Evolutionary conservation across 2,329 filamentous ascomycete species (phyloP).

Genomic region (Arthrobotrys sinensis): DNA sequence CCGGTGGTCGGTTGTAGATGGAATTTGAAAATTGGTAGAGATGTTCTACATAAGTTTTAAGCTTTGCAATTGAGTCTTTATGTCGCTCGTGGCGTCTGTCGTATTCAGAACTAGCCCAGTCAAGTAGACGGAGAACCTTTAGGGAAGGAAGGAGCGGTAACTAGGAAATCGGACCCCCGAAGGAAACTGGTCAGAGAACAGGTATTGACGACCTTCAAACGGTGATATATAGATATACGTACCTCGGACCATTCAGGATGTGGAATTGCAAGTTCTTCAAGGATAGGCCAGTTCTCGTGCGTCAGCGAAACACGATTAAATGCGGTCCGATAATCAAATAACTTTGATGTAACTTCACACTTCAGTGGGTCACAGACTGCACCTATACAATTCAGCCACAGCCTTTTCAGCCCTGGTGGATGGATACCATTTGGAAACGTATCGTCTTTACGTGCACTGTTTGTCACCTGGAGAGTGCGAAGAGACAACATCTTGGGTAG

Average conservation of each 20-base stretch:
- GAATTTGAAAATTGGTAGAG: too few relatives aligned
- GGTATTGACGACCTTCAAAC: neutral
- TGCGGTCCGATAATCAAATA: neutral
- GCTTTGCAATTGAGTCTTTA: too few relatives aligned
- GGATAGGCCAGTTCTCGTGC: slow-evolving; percentile 18
- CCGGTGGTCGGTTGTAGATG: too few relatives aligned
- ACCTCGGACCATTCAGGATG: slow-evolving; percentile 33
- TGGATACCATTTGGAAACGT: neutral
- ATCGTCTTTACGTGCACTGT: neutral
- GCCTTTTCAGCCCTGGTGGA: neutral
- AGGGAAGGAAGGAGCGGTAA: neutral
- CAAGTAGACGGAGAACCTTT: neutral
- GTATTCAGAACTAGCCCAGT: too few relatives aligned
- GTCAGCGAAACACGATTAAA: neutral
- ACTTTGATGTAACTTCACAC: neutral
- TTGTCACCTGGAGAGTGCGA: neutral
- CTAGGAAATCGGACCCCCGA: too few relatives aligned
- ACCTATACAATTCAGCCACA: neutral
- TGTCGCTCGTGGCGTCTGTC: too few relatives aligned
- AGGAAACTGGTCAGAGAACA: too few relatives aligned
- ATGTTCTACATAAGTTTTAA: too few relatives aligned
- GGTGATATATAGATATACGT: neutral
- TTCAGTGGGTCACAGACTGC: neutral
- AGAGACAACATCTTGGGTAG: neutral
- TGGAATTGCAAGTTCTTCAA: slow-evolving; percentile 35